Percentiles rank a stretch among this genome's conserved stretches.
phyloP scores from a whole-genome alignment of 441 rosid genomes.

The Pelargonium fulgidum region DNA sequence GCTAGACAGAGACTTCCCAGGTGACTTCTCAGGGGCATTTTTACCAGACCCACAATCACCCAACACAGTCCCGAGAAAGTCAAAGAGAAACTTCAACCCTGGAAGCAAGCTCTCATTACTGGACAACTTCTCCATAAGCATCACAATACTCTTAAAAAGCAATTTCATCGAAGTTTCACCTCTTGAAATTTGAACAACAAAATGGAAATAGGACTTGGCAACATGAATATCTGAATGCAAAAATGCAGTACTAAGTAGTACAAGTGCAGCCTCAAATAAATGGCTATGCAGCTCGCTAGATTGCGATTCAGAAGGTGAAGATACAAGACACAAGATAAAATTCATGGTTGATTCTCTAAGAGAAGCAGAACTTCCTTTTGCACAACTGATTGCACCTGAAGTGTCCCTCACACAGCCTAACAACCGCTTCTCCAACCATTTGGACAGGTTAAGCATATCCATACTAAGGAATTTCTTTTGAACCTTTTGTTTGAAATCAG shows the following conservation, averaged over 20 bases:
- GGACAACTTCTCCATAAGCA: conserved; percentile 78
- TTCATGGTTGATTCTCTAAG: conserved; percentile 84
- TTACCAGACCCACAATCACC: conserved; percentile 58
- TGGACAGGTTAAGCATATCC: conserved; percentile 66
- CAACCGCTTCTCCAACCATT: conserved; percentile 89
- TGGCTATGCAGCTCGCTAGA: conserved; percentile 51
- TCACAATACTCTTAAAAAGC: conserved; percentile 60
- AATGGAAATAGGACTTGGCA: conserved; percentile 75
- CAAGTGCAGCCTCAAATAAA: conserved; percentile 84
- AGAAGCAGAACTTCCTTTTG: conserved; percentile 59
- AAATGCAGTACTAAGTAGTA: conserved; percentile 82
- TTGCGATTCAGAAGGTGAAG: conserved; percentile 45
- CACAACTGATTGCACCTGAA: conserved; percentile 41
- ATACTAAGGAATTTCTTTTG: conserved; percentile 58
- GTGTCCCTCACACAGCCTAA: conserved; percentile 64
- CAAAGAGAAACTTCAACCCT: conserved; percentile 82
- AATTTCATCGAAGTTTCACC: conserved; percentile 60
- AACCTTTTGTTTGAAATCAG: conserved; percentile 57
- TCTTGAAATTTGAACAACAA: conserved; percentile 77
- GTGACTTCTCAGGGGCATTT: conserved; percentile 40
- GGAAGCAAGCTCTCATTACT: conserved; percentile 68
- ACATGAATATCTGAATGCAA: conserved; percentile 70
- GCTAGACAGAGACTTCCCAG: conserved; percentile 47
- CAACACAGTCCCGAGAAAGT: conserved; percentile 75
- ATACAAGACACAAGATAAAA: conserved; percentile 63